These are phyloP conservation scores for Coemansia sp. DNA, from an alignment of 192 early-diverging fungal species.

Conservation along the genomic window DNA sequence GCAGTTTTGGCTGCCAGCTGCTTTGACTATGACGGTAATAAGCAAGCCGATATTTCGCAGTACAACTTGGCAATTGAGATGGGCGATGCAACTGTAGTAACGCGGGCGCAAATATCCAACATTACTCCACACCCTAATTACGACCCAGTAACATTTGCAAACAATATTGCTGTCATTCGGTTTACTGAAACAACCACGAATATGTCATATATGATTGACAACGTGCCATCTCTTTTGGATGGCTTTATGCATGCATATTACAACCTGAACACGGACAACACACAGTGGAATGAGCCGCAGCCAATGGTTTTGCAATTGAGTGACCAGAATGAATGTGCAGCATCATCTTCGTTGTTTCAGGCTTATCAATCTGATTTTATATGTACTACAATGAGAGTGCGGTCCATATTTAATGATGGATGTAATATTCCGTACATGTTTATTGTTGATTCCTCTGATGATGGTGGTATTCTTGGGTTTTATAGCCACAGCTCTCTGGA, in stretches of 20 bases:
- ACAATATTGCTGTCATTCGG: too few species aligned
- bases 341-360: background rate
- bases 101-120: background rate
- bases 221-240: slow-evolving; percentile 4
- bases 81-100: background rate
- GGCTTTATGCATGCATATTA: slow-evolving; percentile 4
- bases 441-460: slow-evolving; percentile 5
- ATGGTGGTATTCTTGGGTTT: slow-evolving; percentile 10
- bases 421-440: slow-evolving; percentile 21
- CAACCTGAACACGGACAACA: background rate
- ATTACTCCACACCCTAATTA: slow-evolving; percentile 16
- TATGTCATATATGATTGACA: background rate
- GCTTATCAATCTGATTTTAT: slow-evolving; percentile 11
- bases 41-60: background rate
- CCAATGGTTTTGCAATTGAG: background rate
- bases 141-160: slow-evolving; percentile 10
- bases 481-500: slow-evolving; percentile 23
- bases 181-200: too few species aligned
- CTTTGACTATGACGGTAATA: slow-evolving; percentile 9
- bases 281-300: slow-evolving; percentile 8
- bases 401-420: background rate
- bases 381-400: slow-evolving; percentile 11
- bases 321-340: background rate
- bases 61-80: slow-evolving; percentile 3
- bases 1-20: slow-evolving; percentile 13